Conservation (phyloP, 2,329 filamentous ascomycete genomes). For the Trichoderma sp. region DNA sequence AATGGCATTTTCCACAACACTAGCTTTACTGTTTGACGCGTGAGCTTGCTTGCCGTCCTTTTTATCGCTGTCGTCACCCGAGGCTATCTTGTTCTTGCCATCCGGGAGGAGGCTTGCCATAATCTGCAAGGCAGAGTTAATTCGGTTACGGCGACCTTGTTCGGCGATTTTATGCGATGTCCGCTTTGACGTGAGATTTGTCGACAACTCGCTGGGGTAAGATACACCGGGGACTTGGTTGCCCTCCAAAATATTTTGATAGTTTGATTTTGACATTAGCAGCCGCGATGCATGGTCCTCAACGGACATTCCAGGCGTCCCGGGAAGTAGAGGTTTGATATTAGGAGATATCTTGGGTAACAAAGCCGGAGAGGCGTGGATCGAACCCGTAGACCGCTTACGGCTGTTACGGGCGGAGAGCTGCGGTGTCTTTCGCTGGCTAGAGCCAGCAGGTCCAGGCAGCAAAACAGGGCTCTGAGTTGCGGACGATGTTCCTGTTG, state of each 20-base stretch:
- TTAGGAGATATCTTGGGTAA: conserved; percentile 89
- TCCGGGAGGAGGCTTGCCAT: conserved; percentile 85
- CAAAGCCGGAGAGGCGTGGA: conserved; percentile 83
- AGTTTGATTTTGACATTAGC: conserved; percentile 93
- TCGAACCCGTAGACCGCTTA: conserved; percentile 74
- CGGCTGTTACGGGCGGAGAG: conserved; percentile 62
- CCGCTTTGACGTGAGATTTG: conserved; percentile 92
- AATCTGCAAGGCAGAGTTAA: conserved; percentile 90
- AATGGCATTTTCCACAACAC: conserved; percentile 96
- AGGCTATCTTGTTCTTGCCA: conserved; percentile 45
- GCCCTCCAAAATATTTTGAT: conserved; percentile 94
- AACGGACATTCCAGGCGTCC: conserved; percentile 52
- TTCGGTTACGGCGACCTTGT: conserved; percentile 91
- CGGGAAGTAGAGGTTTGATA: conserved; percentile 87
- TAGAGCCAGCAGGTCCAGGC: conserved; percentile 54
- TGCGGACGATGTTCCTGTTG: conserved; percentile 53
- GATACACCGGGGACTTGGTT: conserved; percentile 87
- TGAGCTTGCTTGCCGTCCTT: conserved; percentile 53
- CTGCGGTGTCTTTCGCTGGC: conserved; percentile 58
- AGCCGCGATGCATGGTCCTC: conserved; percentile 71
- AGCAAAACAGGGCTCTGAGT: conserved; percentile 67
- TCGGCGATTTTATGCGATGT: conserved; percentile 98
- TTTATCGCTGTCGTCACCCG: conserved; percentile 51
- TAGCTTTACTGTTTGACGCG: conserved; percentile 85
- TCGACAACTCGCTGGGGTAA: conserved; percentile 88